phyloP scores from a whole-genome alignment of 2,329 filamentous ascomycete genomes.

The Calonectria henricotiae region DNA sequence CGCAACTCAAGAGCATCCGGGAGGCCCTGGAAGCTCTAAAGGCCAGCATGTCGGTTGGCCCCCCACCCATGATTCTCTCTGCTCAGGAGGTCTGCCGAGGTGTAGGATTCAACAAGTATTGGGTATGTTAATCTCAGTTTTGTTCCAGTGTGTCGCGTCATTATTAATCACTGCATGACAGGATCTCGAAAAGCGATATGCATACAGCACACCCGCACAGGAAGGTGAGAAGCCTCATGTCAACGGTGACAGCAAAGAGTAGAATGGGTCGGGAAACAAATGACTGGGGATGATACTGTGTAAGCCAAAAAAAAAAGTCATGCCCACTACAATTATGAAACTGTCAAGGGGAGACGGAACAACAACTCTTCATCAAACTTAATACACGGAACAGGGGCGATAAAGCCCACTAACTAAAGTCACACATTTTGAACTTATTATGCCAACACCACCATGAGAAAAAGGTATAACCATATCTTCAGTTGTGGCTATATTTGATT shows the following conservation, averaged over 20 bases:
- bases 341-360: too few species aligned
- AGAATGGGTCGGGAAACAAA: not conserved
- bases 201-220: conserved; percentile 1
- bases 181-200: conserved; percentile 1
- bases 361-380: too few species aligned
- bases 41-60: conserved; percentile 59
- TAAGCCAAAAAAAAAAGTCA: too few species aligned
- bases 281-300: too few species aligned
- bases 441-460: too few species aligned
- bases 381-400: too few species aligned
- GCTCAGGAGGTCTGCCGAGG: conserved; percentile 64
- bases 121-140: conserved; percentile 14
- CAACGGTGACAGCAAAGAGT: not conserved
- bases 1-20: conserved; percentile 60
- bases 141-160: accelerated
- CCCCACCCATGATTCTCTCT: conserved; percentile 62
- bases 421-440: too few species aligned
- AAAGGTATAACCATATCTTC: too few species aligned
- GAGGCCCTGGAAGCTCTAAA: conserved; percentile 61
- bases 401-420: too few species aligned
- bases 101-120: conserved; percentile 64
- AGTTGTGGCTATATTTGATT: too few species aligned
- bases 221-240: not conserved
- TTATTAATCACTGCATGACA: not conserved
- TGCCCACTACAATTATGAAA: too few species aligned